Evolutionary conservation across 2,329 filamentous ascomycete species (phyloP).

Genomic region (Akanthomyces uredinophilus): DNA sequence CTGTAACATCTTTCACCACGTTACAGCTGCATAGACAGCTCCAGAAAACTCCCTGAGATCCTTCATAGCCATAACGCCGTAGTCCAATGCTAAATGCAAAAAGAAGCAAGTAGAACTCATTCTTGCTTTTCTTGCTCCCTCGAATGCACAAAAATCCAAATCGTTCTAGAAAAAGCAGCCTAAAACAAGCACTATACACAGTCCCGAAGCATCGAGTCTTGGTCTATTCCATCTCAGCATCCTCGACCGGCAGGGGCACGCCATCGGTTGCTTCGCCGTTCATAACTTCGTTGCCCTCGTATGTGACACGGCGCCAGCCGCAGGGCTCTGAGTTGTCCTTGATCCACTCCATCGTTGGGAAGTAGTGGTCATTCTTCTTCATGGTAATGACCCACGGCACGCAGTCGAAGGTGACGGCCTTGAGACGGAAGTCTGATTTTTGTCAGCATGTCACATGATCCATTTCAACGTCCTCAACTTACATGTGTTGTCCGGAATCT

Average conservation of each 20-base stretch:
- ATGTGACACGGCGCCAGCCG: slow-evolving; percentile 60
- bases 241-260: slow-evolving; percentile 36
- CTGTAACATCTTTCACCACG: neutral
- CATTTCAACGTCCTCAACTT: slow-evolving; percentile 26
- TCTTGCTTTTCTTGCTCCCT: neutral
- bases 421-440: slow-evolving; percentile 75
- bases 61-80: slow-evolving; percentile 34
- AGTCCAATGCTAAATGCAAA: slow-evolving; percentile 22
- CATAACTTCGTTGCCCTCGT: slow-evolving; percentile 50
- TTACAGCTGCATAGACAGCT: slow-evolving; percentile 23
- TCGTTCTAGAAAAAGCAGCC: neutral
- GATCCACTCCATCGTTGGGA: slow-evolving; percentile 65
- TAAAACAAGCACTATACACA: slow-evolving; percentile 6
- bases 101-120: neutral
- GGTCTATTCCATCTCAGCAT: slow-evolving; percentile 38
- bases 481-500: slow-evolving; percentile 94
- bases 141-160: neutral
- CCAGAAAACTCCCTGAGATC: slow-evolving; percentile 28
- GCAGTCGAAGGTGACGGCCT: slow-evolving; percentile 97
- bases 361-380: slow-evolving; percentile 99
- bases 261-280: slow-evolving; percentile 51
- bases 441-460: neutral
- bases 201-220: neutral
- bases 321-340: slow-evolving; percentile 55
- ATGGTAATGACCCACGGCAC: slow-evolving; percentile 99